These are phyloP conservation scores for Anacardium occidentale DNA, from an alignment of 345 rosid species.

Conservation along the genomic window DNA sequence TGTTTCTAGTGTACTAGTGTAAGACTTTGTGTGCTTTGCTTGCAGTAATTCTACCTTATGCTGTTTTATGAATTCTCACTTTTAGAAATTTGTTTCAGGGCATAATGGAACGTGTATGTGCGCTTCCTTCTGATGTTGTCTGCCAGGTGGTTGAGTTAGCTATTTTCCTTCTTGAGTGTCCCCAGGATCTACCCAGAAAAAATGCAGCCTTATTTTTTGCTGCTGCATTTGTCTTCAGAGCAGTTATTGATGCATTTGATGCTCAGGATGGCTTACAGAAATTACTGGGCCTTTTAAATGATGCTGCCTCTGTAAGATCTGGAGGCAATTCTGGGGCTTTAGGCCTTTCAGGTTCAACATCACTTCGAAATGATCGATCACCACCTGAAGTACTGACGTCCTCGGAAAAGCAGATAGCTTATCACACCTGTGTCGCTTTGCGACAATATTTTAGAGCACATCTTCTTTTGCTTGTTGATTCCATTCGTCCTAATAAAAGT, in stretches of 20 bases:
- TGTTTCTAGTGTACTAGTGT: constrained; percentile 2
- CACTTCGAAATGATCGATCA: constrained; percentile 69
- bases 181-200: constrained; percentile 90
- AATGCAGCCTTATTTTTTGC: constrained; percentile 92
- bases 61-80: constrained; percentile 16
- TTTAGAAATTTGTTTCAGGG: constrained; percentile 50
- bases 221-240: constrained; percentile 94
- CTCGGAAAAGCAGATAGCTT: constrained; percentile 94
- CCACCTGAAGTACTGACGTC: constrained; percentile 84
- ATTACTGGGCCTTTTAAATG: constrained; percentile 66
- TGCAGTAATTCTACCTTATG: background rate
- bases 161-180: constrained; percentile 76
- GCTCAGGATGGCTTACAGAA: constrained; percentile 83
- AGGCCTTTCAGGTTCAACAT: constrained; percentile 44
- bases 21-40: constrained; percentile 1
- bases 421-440: constrained; percentile 88
- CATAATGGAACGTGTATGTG: constrained; percentile 98
- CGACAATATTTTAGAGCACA: constrained; percentile 98
- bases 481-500: constrained; percentile 83
- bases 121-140: constrained; percentile 80
- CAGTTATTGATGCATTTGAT: constrained; percentile 96
- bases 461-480: constrained; percentile 83
- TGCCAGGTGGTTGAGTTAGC: constrained; percentile 85
- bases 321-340: constrained; percentile 66
- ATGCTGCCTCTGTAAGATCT: constrained; percentile 89